phyloP scores from a whole-genome alignment of 192 early-diverging fungal species.

The Podila epigama region DNA sequence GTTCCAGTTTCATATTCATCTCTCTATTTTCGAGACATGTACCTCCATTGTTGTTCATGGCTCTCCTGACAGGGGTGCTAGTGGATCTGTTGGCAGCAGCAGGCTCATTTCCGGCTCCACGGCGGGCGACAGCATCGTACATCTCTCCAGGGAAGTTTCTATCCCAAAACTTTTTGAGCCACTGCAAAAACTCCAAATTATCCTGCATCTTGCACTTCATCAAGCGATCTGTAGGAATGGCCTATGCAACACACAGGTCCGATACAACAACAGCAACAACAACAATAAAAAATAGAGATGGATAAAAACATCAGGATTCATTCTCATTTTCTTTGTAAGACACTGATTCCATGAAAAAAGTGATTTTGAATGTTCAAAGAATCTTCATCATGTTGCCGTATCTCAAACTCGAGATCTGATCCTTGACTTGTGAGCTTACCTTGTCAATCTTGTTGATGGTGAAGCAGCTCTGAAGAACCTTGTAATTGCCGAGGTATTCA shows the following conservation, averaged over 20 bases:
- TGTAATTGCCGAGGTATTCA: conserved; percentile 95
- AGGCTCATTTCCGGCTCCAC: conserved; percentile 54
- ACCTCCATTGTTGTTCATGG: conserved; percentile 52
- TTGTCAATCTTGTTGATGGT: conserved; percentile 94
- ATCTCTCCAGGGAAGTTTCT: conserved; percentile 79
- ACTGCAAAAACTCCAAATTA: conserved; percentile 98
- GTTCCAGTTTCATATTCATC: background rate
- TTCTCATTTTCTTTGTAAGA: background rate
- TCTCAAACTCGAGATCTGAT: too few species aligned
- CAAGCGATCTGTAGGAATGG: conserved; percentile 87
- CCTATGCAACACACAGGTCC: too few species aligned
- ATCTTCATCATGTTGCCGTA: conserved; percentile 1
- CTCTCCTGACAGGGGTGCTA: conserved; percentile 47
- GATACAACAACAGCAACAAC: background rate
- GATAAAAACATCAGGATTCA: background rate
- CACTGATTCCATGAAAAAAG: background rate
- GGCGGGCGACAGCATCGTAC: conserved; percentile 84
- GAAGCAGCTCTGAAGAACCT: conserved; percentile 89
- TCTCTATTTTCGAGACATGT: background rate
- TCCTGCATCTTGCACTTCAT: conserved; percentile 98
- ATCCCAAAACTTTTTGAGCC: conserved; percentile 95
- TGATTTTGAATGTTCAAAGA: too few species aligned
- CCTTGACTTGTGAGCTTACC: conserved; percentile 37
- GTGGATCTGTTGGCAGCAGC: conserved; percentile 51
- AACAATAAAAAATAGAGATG: background rate